Conservation (phyloP, 441 rosid species). For the Geranium incanum region DNA sequence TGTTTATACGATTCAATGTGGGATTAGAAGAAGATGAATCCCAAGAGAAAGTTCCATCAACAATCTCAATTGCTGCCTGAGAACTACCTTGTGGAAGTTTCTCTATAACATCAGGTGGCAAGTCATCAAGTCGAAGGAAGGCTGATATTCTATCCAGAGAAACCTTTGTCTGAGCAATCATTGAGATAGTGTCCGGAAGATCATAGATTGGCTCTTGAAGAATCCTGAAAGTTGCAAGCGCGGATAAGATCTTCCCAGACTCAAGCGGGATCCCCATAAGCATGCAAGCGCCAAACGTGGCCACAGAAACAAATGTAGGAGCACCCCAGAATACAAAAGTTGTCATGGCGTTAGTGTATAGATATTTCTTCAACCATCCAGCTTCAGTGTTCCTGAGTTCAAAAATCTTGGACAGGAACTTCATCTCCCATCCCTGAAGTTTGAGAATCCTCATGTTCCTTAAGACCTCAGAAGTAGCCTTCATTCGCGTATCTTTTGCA, state of each 20-base stretch:
- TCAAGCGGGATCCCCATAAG: constrained; percentile 44
- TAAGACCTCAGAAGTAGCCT: constrained; percentile 45
- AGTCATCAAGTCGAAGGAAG: constrained; percentile 46
- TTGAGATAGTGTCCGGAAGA: constrained; percentile 52
- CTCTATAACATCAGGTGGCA: constrained; percentile 38
- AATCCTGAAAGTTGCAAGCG: constrained; percentile 59
- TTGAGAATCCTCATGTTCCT: constrained; percentile 61
- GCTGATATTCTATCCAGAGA: constrained; percentile 57
- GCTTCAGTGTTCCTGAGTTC: constrained; percentile 39
- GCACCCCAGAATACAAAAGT: constrained; percentile 43
- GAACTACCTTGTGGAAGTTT: constrained; percentile 36
- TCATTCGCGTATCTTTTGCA: constrained; percentile 55
- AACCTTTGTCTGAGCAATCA: constrained; percentile 50
- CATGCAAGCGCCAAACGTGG: constrained; percentile 47
- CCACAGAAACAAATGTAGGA: constrained; percentile 47
- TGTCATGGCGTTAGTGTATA: constrained; percentile 32
- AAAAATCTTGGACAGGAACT: constrained; percentile 43
- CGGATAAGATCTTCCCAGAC: constrained; percentile 58
- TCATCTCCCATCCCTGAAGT: constrained; percentile 73
- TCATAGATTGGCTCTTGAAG: constrained; percentile 46
- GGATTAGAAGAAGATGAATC: constrained; percentile 34
- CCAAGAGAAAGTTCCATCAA: constrained; percentile 50
- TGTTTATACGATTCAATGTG: constrained; percentile 36
- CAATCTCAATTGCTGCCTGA: constrained; percentile 38
- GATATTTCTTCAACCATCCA: constrained; percentile 45